Percentiles rank a stretch among this genome's conserved stretches.
Evolutionary conservation across 2,329 filamentous ascomycete species (phyloP).

Genomic region (Didymella pinodella): DNA sequence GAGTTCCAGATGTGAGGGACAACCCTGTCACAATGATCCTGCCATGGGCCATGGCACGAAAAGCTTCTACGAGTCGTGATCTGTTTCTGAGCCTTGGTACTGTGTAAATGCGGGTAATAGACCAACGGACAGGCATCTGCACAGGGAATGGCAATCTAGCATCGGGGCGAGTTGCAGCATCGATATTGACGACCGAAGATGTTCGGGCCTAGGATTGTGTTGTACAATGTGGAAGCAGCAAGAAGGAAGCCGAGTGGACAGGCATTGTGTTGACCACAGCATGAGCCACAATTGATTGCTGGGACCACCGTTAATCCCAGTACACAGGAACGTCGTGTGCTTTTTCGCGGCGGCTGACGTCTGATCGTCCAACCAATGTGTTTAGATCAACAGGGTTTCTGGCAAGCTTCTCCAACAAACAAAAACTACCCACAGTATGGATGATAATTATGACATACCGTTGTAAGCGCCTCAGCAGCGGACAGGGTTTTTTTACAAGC

Average conservation of each 20-base stretch:
- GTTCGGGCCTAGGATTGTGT: slow-evolving; percentile 22
- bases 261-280: slow-evolving; percentile 37
- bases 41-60: slow-evolving; percentile 17
- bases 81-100: not conserved
- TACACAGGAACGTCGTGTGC: slow-evolving; percentile 35
- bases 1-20: slow-evolving; percentile 18
- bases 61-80: slow-evolving; percentile 27
- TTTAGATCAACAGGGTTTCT: not conserved
- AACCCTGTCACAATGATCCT: slow-evolving; percentile 27
- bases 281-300: slow-evolving; percentile 48
- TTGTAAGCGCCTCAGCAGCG: slow-evolving; percentile 11
- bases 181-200: slow-evolving; percentile 24
- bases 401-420: slow-evolving; percentile 1
- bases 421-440: slow-evolving; percentile 16
- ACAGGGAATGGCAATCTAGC: slow-evolving; percentile 24
- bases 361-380: slow-evolving; percentile 21
- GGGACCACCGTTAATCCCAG: slow-evolving; percentile 51
- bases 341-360: slow-evolving; percentile 42
- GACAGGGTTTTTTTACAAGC: slow-evolving; percentile 1
- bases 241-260: slow-evolving; percentile 23
- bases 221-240: slow-evolving; percentile 19
- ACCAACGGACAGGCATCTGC: slow-evolving; percentile 18
- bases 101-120: slow-evolving; percentile 13
- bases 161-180: slow-evolving; percentile 26
- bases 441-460: slow-evolving; percentile 28